phyloP scores from a whole-genome alignment of 768 basidiomycete genomes.

The Neoboletus subvelutipes region DNA sequence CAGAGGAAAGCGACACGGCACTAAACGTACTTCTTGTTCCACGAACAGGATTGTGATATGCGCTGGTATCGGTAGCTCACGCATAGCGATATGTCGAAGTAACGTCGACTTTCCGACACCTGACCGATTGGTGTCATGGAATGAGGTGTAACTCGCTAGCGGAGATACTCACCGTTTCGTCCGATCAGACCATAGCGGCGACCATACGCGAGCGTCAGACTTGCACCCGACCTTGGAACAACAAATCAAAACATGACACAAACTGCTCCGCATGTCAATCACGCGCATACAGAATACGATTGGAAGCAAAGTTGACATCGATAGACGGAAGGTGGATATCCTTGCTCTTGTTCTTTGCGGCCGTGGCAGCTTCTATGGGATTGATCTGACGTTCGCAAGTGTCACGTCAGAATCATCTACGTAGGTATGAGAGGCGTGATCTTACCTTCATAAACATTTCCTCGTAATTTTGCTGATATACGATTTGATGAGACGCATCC shows the following conservation, averaged over 20 bases:
- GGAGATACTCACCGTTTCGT: conserved; percentile 58
- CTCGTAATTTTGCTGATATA: conserved; percentile 87
- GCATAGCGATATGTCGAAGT: conserved; percentile 88
- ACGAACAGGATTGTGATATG: conserved; percentile 98
- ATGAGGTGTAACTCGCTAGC: neutral
- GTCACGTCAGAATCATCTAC: neutral
- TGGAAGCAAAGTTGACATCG: conserved; percentile 94
- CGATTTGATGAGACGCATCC: neutral
- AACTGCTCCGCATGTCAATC: neutral
- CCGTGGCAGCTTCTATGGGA: conserved; percentile 75
- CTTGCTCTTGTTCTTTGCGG: conserved; percentile 93
- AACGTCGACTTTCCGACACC: conserved; percentile 97
- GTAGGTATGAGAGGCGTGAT: neutral
- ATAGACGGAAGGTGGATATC: conserved; percentile 94
- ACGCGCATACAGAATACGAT: conserved; percentile 75
- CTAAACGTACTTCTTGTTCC: conserved; percentile 80
- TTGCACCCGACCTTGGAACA: conserved; percentile 68
- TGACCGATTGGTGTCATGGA: conserved; percentile 21
- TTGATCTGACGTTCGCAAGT: conserved; percentile 60
- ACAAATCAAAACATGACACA: conserved; percentile 2
- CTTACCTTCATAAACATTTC: conserved; percentile 97
- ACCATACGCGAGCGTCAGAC: conserved; percentile 83
- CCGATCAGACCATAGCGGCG: conserved; percentile 92
- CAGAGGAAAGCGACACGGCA: neutral
- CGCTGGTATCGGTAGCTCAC: conserved; percentile 89